Conservation (phyloP, 768 basidiomycete genomes). For the Omphalotus guepiniiformis region DNA sequence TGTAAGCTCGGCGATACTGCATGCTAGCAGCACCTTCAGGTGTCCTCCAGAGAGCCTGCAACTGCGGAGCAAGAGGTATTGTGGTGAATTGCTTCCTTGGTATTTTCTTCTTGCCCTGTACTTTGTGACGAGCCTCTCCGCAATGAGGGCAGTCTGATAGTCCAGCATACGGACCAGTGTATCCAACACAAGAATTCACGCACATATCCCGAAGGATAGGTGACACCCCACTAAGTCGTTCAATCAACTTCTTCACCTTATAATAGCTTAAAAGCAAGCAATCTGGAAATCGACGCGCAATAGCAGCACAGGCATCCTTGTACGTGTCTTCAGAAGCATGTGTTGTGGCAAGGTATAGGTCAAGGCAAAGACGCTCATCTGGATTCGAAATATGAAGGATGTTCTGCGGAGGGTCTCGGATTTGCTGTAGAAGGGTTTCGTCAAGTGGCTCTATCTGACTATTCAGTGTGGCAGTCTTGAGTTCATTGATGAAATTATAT, state of each 20-base stretch:
- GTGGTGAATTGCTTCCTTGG: slow-evolving; percentile 15
- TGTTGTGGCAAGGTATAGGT: slow-evolving; percentile 4
- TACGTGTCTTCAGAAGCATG: neutral
- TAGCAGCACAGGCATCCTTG: neutral
- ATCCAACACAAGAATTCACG: slow-evolving; percentile 20
- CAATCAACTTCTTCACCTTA: slow-evolving; percentile 8
- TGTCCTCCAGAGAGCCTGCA: slow-evolving; percentile 20
- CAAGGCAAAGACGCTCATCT: neutral
- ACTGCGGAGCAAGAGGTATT: slow-evolving; percentile 18
- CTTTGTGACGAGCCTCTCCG: slow-evolving; percentile 21
- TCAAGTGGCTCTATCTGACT: neutral
- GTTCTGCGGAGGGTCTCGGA: neutral
- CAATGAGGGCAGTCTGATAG: slow-evolving; percentile 24
- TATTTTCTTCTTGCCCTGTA: slow-evolving; percentile 10
- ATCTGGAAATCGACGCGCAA: neutral
- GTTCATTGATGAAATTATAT: neutral
- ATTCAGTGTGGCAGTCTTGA: neutral
- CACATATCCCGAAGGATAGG: slow-evolving; percentile 21
- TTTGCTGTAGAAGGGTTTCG: neutral
- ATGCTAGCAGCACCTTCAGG: slow-evolving; percentile 3
- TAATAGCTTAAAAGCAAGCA: slow-evolving; percentile 10
- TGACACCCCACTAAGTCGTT: slow-evolving; percentile 14
- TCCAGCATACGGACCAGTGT: slow-evolving; percentile 16
- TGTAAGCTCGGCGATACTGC: slow-evolving; percentile 6
- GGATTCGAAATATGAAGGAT: neutral